A percentile compares a stretch with the other conserved stretches of the same genome.
Conservation (phyloP, 2,329 filamentous ascomycete genomes). For the Nemania abortiva region DNA sequence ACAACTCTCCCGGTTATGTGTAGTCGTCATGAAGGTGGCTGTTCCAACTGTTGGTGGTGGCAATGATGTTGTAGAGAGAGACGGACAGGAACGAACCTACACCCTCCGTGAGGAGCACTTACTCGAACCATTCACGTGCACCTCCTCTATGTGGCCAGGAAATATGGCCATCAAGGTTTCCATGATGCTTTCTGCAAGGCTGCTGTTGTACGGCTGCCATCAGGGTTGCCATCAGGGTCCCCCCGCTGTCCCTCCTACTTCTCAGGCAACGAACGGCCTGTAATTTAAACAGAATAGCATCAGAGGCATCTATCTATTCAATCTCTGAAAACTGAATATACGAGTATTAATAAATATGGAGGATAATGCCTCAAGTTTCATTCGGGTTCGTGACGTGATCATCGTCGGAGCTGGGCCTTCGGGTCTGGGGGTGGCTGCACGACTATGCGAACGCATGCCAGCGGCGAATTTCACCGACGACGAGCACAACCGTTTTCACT, state of each 20-base stretch:
- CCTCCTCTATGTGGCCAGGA: neutral
- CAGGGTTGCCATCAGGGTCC: conserved; percentile 38
- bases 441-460: conserved; percentile 78
- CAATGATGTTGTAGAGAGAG: neutral
- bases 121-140: neutral
- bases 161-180: conserved; percentile 26
- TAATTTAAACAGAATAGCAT: conserved; percentile 13
- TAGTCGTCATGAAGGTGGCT: conserved; percentile 2
- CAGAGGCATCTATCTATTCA: neutral
- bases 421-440: conserved; percentile 78
- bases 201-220: conserved; percentile 13
- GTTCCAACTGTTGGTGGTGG: neutral
- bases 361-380: conserved; percentile 32
- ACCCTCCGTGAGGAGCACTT: neutral
- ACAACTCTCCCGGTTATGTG: neutral
- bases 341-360: conserved; percentile 34
- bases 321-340: conserved; percentile 6
- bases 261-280: neutral
- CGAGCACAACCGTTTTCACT: conserved; percentile 84
- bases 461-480: conserved; percentile 86
- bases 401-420: conserved; percentile 82
- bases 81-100: neutral
- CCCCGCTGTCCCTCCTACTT: neutral
- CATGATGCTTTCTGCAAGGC: neutral
- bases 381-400: conserved; percentile 71